Conservation (phyloP, 2,329 filamentous ascomycete genomes). For the Trichoderma atrobrunneum region DNA sequence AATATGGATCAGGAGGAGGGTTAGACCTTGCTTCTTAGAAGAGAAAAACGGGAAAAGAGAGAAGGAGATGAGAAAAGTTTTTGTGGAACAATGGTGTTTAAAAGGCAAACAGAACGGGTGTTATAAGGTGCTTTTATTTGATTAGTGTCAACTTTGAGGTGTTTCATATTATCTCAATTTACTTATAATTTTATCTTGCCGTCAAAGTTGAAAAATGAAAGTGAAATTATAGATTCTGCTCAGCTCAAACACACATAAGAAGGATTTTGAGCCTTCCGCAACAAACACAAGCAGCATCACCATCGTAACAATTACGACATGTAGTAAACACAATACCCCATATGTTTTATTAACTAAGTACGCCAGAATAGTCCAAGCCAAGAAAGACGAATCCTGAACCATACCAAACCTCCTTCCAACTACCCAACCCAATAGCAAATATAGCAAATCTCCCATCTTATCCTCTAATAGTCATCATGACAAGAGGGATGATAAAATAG, state of each 20-base stretch:
- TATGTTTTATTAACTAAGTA: neutral
- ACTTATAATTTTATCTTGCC: neutral
- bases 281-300: neutral
- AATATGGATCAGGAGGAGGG: conserved; percentile 77
- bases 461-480: too few relatives aligned
- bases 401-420: neutral
- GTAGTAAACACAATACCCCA: neutral
- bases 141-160: neutral
- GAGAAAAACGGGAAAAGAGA: neutral
- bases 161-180: neutral
- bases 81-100: neutral
- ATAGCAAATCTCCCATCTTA: too few relatives aligned
- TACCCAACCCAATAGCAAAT: neutral
- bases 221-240: neutral
- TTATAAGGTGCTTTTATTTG: neutral
- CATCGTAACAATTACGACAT: neutral
- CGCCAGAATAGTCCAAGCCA: neutral
- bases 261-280: neutral
- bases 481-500: too few relatives aligned
- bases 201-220: neutral
- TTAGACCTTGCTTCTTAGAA: conserved; percentile 37
- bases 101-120: neutral
- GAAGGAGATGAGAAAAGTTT: neutral
- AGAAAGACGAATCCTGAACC: neutral
- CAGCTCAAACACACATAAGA: neutral